Base-by-base conservation (phyloP, 2,329 filamentous ascomycete genomes). In the Trichoderma citrinoviride region DNA sequence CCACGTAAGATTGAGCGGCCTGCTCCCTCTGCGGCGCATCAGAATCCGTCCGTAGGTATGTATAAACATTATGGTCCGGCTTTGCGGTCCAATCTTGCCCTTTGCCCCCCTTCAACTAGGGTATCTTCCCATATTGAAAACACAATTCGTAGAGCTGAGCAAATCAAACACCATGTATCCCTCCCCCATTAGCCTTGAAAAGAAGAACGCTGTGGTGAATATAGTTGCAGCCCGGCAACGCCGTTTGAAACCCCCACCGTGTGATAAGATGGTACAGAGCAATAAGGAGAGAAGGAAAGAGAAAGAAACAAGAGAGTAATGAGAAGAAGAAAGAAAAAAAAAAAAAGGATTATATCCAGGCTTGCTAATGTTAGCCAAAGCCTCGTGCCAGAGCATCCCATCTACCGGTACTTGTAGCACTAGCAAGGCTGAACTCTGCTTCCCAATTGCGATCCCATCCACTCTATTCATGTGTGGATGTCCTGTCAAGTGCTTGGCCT, bases 81-180 rank as follows among this genome's bases (percentile, higher is more conserved):
- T 43, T 65, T 56, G 17, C 55, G 12, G 56, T 47, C 43, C 8
- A 2, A 5, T 40, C 50, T 60, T 60, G 49, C 44, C 56, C 49
- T 62, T 64, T 61, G 46, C 56, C 33, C 65, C 62, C 47, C 54
- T 56, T 25, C 61, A 25, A 46, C 64, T 62, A 56, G 64, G 64
- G 64, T 66, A 66, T 66, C 64, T 50, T 66, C 53, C 64, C 58
- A 62, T 65, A 62, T 15, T 14, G 10, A 52, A 55, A 54, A 54
- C 44, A 65, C 57, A 64, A 50, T 52, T 43, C 61, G 33, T 52
- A 58, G 43, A 62, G n/a, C 25, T 56, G 25, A 49, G 53, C 8
- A 61, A 50, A 27, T 27, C 52, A 53, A 37, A 37, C n/a, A 50
- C 41, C 41, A 55, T 44, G 19, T 41, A 46, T 14, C 19, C 37